Evolutionary conservation across 2,329 filamentous ascomycete species (phyloP).

Genomic region (Emmonsia crescens): DNA sequence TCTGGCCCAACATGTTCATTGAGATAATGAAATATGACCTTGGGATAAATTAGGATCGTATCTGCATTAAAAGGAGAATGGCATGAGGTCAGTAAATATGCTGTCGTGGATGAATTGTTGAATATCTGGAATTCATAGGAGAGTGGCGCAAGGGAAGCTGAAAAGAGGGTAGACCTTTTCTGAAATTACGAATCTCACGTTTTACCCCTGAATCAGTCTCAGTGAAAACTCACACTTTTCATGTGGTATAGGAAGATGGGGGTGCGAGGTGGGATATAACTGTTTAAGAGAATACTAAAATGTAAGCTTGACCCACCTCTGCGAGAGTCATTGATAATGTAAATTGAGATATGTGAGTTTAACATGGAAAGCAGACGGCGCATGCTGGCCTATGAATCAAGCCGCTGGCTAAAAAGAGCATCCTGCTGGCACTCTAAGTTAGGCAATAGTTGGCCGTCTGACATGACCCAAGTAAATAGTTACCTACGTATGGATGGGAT

Average conservation of each 20-base stretch:
- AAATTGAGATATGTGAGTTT: neutral
- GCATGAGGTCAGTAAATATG: neutral
- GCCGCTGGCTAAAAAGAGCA: neutral
- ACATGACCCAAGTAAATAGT: too few relatives aligned
- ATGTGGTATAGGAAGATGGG: too few relatives aligned
- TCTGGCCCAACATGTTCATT: too few relatives aligned
- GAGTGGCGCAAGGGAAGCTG: too few relatives aligned
- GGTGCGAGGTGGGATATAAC: too few relatives aligned
- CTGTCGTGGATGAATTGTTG: neutral
- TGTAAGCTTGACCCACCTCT: neutral
- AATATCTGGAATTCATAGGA: neutral
- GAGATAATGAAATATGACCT: neutral
- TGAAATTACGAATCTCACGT: too few relatives aligned
- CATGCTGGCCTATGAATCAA: neutral
- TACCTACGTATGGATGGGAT: too few relatives aligned
- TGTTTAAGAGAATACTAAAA: neutral
- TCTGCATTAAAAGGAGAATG: neutral
- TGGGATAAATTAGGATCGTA: neutral
- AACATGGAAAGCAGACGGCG: neutral
- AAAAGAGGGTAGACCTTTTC: too few relatives aligned
- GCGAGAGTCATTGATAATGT: neutral
- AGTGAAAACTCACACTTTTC: too few relatives aligned
- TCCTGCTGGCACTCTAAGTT: neutral
- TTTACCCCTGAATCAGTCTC: too few relatives aligned
- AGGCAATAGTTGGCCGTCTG: neutral